Conservation (phyloP, 2,329 filamentous ascomycete genomes). For the Drechslerella stenobrocha region DNA sequence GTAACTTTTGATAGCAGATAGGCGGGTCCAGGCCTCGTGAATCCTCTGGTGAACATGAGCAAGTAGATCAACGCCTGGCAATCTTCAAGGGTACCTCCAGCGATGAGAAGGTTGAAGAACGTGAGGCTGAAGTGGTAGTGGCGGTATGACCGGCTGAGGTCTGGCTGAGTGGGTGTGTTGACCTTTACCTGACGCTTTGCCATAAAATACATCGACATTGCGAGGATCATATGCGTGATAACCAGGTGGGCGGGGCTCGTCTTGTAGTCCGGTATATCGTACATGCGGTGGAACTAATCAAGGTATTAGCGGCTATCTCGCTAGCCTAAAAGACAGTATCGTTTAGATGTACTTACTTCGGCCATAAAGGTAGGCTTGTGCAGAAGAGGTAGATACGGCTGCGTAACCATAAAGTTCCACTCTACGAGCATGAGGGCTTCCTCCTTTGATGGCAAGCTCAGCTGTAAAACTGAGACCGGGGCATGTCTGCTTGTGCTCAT, state of each 20-base stretch:
- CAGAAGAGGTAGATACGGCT: constrained; percentile 73
- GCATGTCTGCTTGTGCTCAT: constrained; percentile 67
- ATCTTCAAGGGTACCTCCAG: constrained; percentile 66
- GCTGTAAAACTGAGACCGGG: constrained; percentile 60
- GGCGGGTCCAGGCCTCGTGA: constrained; percentile 76
- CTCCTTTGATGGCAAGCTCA: constrained; percentile 66
- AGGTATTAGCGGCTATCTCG: constrained; percentile 14
- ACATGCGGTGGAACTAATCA: constrained; percentile 65
- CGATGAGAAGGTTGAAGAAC: constrained; percentile 68
- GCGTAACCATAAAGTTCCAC: constrained; percentile 74
- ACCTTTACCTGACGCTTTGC: constrained; percentile 61
- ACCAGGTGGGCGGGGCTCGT: constrained; percentile 69
- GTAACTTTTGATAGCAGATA: constrained; percentile 69
- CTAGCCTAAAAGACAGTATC: too few relatives aligned
- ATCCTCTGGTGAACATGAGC: constrained; percentile 71
- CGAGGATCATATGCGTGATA: constrained; percentile 76
- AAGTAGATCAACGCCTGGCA: constrained; percentile 75
- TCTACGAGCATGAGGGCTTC: constrained; percentile 71
- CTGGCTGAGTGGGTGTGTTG: constrained; percentile 58
- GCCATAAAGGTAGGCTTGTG: constrained; percentile 73
- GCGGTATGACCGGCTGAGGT: constrained; percentile 69
- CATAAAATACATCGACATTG: constrained; percentile 75
- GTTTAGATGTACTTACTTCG: constrained; percentile 62
- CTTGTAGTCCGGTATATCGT: constrained; percentile 69
- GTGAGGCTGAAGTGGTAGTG: constrained; percentile 77